Percentiles rank a stretch among this genome's conserved stretches.
Conservation (phyloP, 2,329 filamentous ascomycete species). For the Thielaviopsis musarum region DNA sequence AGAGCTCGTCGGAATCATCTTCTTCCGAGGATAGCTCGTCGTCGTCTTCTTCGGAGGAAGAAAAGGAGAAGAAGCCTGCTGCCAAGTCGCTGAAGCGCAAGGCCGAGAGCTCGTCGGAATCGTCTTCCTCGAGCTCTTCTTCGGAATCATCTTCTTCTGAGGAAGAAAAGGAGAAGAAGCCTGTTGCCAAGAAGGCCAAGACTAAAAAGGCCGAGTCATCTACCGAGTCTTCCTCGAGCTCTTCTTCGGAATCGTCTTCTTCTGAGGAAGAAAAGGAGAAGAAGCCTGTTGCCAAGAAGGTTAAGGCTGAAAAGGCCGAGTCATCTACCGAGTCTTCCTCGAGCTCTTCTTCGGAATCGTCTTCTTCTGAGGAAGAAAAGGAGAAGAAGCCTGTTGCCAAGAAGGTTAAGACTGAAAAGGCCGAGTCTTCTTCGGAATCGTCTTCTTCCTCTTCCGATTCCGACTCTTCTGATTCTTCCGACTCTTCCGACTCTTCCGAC, state of each 20-base stretch:
- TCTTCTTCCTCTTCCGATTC: slow-evolving; percentile 12
- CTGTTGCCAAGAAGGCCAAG: too few relatives aligned
- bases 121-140: slow-evolving; percentile 16
- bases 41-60: too few relatives aligned
- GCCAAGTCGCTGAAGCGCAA: slow-evolving; percentile 34
- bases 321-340: slow-evolving; percentile 16
- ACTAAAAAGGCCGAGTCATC: too few relatives aligned
- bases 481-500: slow-evolving; percentile 2
- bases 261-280: slow-evolving; percentile 11
- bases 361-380: slow-evolving; percentile 12
- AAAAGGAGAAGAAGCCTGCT: slow-evolving; percentile 18
- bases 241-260: slow-evolving; percentile 11
- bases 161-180: too few relatives aligned
- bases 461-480: slow-evolving; percentile 13
- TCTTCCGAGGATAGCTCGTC: too few relatives aligned
- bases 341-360: slow-evolving; percentile 14
- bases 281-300: slow-evolving; percentile 32
- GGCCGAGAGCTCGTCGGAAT: slow-evolving; percentile 16
- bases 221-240: slow-evolving; percentile 2
- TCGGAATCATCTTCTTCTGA: slow-evolving; percentile 14
- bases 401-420: slow-evolving; percentile 28
- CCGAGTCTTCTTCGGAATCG: slow-evolving; percentile 13
- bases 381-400: slow-evolving; percentile 25
- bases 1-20: slow-evolving; percentile 15
- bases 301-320: slow-evolving; percentile 20